Evolutionary conservation across 352 stramenopile genomes (phyloP).

Genomic region (Thalassiosira mediterranea): DNA sequence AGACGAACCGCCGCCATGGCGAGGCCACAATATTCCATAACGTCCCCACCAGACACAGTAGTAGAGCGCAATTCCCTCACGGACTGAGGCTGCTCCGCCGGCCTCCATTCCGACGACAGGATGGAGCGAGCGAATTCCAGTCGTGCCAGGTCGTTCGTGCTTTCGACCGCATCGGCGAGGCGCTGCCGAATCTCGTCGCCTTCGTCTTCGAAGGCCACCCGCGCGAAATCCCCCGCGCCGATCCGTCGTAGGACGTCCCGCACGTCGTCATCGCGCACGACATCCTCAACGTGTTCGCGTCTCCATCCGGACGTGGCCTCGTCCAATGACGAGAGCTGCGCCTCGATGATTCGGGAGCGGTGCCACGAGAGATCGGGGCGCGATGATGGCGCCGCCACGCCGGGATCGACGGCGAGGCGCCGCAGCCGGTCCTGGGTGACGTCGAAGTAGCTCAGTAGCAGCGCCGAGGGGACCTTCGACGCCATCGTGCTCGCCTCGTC

Average conservation of each 20-base stretch:
- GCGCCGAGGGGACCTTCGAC: constrained; percentile 7
- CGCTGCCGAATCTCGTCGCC: not conserved
- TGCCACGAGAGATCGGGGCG: constrained; percentile 24
- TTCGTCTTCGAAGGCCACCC: constrained; percentile 8
- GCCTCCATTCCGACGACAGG: constrained; percentile 43
- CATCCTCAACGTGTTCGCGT: not conserved
- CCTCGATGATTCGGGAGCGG: constrained; percentile 24
- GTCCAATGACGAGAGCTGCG: constrained; percentile 30
- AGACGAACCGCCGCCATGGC: constrained; percentile 28
- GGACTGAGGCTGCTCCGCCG: not conserved
- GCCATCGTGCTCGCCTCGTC: not conserved
- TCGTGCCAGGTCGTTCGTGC: constrained; percentile 63
- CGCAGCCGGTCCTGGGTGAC: constrained; percentile 13
- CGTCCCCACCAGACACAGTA: not conserved
- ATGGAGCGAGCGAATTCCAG: constrained; percentile 45
- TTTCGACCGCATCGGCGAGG: constrained; percentile 41
- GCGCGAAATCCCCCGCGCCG: constrained; percentile 29
- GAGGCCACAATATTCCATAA: constrained; percentile 48
- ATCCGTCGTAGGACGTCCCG: constrained; percentile 23
- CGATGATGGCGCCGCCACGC: not conserved
- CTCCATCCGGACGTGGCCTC: constrained; percentile 17
- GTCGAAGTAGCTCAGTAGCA: constrained; percentile 33
- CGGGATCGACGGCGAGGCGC: not conserved
- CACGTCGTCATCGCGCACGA: constrained; percentile 2
- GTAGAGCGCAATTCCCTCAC: constrained; percentile 1